Evolutionary conservation across 2,329 filamentous ascomycete species (phyloP), one percentile per base, ranked within the genome.

Genomic region (Fusarium pseudoanthophilum): DNA sequence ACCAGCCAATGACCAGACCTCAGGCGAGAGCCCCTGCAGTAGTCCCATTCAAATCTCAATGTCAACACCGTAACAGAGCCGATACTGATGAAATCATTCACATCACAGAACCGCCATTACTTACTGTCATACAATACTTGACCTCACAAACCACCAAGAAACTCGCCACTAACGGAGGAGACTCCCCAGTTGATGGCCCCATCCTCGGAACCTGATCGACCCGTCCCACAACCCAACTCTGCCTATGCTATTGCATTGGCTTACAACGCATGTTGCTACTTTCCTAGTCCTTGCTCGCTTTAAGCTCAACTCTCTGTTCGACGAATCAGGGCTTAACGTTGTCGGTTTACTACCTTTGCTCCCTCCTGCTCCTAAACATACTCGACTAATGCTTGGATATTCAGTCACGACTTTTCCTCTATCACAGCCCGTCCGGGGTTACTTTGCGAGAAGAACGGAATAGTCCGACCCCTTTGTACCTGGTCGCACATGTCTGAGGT

Each of bases 271-370:
- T 48, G 32, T n/a, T 56, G 51, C 53, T 68, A 64, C 66, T 43
- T 63, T 39, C 43, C 64, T 66, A 57, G 66, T 67, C 73, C 68
- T 56, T 73, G 71, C 51, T 42, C 46, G 62, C 49, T 57, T 65
- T 20, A 49, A 53, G 45, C 56, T 60, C 32, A 60, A 61, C 49
- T 64, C 45, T 52, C 20, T n/a, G 13, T 39, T 53, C n/a, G 26
- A 45, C 66, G 42, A 70, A 69, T 70, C 67, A 65, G 14, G 46
- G 42, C 60, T 70, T 34, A 65, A 66, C 18, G 10, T 36, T 45
- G 42, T 52, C 30, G 49, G 20, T 64, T 74, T 68, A 51, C 28
- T n/a, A 28, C 6, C 26, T 48, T 48, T 11, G 3, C 53, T 67
- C 60, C 62, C 51, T 39, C 32, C 39, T 43, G 10, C 66, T 53